Evolutionary conservation across 768 basidiomycete species (phyloP), one percentile per base, ranked within the genome.

Genomic region (Boletus subcaerulescens): DNA sequence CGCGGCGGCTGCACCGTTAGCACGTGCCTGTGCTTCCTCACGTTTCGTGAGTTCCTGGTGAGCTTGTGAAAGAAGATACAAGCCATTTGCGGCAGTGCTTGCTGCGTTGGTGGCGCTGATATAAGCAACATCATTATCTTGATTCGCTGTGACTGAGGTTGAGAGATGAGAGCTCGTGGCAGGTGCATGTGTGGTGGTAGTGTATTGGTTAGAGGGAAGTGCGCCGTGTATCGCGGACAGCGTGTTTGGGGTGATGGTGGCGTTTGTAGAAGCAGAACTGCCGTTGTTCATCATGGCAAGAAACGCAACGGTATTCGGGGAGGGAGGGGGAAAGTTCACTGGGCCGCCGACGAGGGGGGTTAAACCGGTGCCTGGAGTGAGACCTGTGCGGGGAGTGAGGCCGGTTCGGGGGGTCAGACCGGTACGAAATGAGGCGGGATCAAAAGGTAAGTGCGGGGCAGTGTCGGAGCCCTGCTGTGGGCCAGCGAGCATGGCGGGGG

Each of bases 31-130:
- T 0, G 87, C 86, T 68, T 92, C 89, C 71, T 96, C 93, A n/a
- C 92, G 85, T 75, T 95, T 96, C 36, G 91, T 91, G 56, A 97
- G 84, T 77, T 96, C 94, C 70, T 97, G 94, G 68, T 97, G 94
- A 26, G 94, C 95, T 73, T 98, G 94, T 1, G 86, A 89, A 50
- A 98, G 85, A 45, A 98, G 78, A 75, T 95, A 98, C 44, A 98
- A 83, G 26, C 95, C 94, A 67, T 96, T 97, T 48, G 93, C 89
- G 50, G 93, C 91, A 18, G 83, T 78, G 42, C 72, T 81, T 3
- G 91, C 78, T 10, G 88, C 82, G 40, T 75, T 85, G 45, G 78
- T 77, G 3, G 87, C 74, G 20, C 75, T 73, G 57, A 67, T 70
- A 45, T 73, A 77, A 10, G 29, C 29, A 54, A 63, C 54, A 18